Evolutionary conservation across 768 basidiomycete genomes (phyloP).

Genomic region (Boletales sp.): DNA sequence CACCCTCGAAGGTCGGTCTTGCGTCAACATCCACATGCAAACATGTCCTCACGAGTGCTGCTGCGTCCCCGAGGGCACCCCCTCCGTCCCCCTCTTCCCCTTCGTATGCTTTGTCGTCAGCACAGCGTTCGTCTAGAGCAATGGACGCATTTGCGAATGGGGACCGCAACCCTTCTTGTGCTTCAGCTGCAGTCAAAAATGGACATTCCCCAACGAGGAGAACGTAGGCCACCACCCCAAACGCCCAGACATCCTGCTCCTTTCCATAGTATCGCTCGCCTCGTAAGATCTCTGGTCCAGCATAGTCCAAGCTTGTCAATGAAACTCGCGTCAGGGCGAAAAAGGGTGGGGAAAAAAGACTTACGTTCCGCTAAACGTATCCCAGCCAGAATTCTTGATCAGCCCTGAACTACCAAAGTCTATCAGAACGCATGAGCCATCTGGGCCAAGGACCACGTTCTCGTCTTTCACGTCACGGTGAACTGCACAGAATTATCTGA

Average conservation of each 20-base stretch:
- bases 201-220: conserved; percentile 90
- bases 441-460: conserved; percentile 81
- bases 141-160: conserved; percentile 76
- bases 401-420: conserved; percentile 95
- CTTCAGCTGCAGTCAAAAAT: conserved; percentile 87
- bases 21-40: conserved; percentile 73
- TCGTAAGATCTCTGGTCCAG: conserved; percentile 92
- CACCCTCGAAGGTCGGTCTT: conserved; percentile 82
- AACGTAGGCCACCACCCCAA: conserved; percentile 95
- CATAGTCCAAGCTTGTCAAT: conserved; percentile 75
- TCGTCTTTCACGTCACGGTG: conserved; percentile 99
- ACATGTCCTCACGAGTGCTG: conserved; percentile 79
- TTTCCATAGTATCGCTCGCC: conserved; percentile 95
- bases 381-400: conserved; percentile 82
- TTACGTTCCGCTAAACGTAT: conserved; percentile 90
- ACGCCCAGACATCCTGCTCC: conserved; percentile 98
- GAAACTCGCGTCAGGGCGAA: conserved; percentile 8
- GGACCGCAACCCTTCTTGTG: conserved; percentile 77
- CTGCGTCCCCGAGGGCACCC: conserved; percentile 79
- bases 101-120: conserved; percentile 65
- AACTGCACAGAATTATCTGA: conserved; percentile 41
- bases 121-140: conserved; percentile 75
- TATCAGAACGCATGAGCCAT: conserved; percentile 86
- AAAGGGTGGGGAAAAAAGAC: conserved; percentile 29
- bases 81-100: conserved; percentile 83